Evolutionary conservation across 2,329 filamentous ascomycete species (phyloP), one percentile per base, ranked within the genome.

Genomic region (Xylariaceae sp.): DNA sequence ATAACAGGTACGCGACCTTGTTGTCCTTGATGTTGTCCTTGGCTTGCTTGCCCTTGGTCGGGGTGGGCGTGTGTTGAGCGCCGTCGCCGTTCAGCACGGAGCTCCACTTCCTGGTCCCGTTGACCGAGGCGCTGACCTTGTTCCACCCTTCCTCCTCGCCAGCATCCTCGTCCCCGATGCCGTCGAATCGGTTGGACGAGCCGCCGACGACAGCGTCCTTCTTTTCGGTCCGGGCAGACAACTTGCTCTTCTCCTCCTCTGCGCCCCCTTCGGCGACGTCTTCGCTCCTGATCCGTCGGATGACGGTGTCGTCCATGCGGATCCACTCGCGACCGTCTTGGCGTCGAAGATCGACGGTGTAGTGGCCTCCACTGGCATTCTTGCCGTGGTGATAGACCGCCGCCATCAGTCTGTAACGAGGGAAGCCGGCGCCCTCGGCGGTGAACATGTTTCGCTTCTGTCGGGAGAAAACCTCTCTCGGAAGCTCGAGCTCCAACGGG

Each of bases 381-480:
- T 94, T 95, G 39, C 92, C 92, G 50, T 98, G 92, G 53, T 98
- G 92, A 56, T 98, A 98, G 15, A 98, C 88, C 19, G 94, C 92
- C 14, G 82, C 84, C 42, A 80, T 92, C 11, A 98, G 74, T 31
- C 77, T 79, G 60, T 96, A 98, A 54, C 80, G 84, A 4, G 89
- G 88, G 39, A 85, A 68, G 2, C 78, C 76, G n/a, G 58, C 57
- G 27, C 80, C 79, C 43, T 81, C 77, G 12, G 75, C 67, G 17
- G 72, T 67, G 43, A 84, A 66, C 28, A 71, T 70, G 45, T 77
- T 78, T 33, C 83, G 77, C 56, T 80, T 83, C 51, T 82, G 75
- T 19, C 81, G 77, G 9, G 88, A 82, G 51, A 98, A 83, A 8
- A 87, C 83, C 54, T 96, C 90, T 37, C 81, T 83, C 1, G 92